Evolutionary conservation across 306 rosid species (phyloP), one percentile per base, ranked within the genome.

Genomic region (Cucumis melo): DNA sequence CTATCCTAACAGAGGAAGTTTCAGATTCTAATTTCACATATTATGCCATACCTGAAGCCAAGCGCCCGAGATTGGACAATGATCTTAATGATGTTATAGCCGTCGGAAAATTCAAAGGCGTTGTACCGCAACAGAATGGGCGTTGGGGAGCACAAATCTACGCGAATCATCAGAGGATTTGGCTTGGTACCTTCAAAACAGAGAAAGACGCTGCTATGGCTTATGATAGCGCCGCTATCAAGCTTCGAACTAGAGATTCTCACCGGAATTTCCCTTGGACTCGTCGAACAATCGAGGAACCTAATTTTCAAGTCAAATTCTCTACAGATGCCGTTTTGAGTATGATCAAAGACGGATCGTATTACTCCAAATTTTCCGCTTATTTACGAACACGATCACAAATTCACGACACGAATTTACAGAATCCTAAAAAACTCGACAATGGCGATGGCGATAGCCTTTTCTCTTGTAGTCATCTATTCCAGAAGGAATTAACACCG

Each of bases 111-210:
- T 91, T 88, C 78, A 93, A 91, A 84, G 97, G 97, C 1, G 87
- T 93, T 14, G 96, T 91, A 68, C 88, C 92, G 15, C 97, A 91
- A 61, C 91, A 88, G 74, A 93, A 93, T 16, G 98, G 98, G 1
- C 84, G 92, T 73, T 93, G 96, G 97, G 97, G 98, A 32, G 92
- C 97, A 15, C 96, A 93, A 20, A 93, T 93, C 73, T 93, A 93
- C 17, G 91, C 93, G 44, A 87, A 87, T 46, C 93, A 93, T 77
- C 98, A 88, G 61, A 85, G 97, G 75, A 85, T 93, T 17, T 93
- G 98, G 98, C 90, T 93, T 15, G 98, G 98, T 4, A 91, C 98
- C 0, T 93, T 93, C 83, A 91, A 87, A 19, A 82, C 93, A 0
- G 90, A 88, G 68, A 82, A 55, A 78, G 93, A 81, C 17, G 97